Evolutionary conservation across 768 basidiomycete genomes (phyloP), one percentile per base, ranked within the genome.

Genomic region (Macrolepiota albuminosa): DNA sequence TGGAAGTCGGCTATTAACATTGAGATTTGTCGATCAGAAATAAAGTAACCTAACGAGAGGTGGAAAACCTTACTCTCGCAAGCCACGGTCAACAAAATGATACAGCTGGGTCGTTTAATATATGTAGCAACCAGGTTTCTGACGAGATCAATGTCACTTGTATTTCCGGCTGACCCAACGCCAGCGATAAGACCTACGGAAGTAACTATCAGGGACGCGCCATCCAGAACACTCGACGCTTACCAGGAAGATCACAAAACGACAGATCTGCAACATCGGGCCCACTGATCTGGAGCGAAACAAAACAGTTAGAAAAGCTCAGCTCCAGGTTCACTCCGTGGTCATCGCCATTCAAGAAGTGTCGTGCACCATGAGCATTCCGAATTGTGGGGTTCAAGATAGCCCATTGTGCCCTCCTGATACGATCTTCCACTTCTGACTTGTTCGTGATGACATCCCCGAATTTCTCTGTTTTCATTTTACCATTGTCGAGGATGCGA

Each of bases 1-100:
- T 91, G 87, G 21, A 88, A 89, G 62, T 93, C 89, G 54, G 88
- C 91, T 92, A 52, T 48, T 1, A 36, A 43, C 51, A 34, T 10
- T 31, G 18, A 56, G 10, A 49, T 46, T 58, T 13, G 49, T 21
- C 14, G 31, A 26, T 51, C 24, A 55, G 55, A n/a, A 42, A 13
- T 36, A 36, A 18, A 14, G 48, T 24, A 24, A 9, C 21, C 4
- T 45, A 36, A 21, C 21, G 36, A 11, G 33, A 39, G 31, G 6
- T n/a, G 60, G 33, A 45, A 29, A 43, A n/a, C 63, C 81, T 60
- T 57, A 87, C 87, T 86, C 70, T 88, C 86, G 63, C 86, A 87
- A 0, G 88, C 80, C 0, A 84, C 79, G 0, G 80, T 81, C 31
- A 89, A 60, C 0, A 91, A 70, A 18, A 86, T 81, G 8, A 84